Conservation (phyloP, 805 yeast species). For the Jamesozyma piceae region DNA sequence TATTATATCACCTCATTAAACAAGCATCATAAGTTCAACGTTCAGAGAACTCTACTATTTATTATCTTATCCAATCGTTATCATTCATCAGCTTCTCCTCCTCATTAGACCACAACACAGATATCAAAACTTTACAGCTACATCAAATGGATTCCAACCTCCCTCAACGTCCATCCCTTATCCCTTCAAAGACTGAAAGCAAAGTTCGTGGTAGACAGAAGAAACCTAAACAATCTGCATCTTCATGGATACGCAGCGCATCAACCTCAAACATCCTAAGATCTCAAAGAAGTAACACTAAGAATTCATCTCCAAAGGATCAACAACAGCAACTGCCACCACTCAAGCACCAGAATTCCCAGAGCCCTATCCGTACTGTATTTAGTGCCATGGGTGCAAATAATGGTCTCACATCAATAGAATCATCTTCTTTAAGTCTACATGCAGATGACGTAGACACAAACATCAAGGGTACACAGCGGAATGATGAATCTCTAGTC, state of each 20-base stretch:
- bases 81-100: too few relatives aligned
- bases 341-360: too few relatives aligned
- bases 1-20: too few relatives aligned
- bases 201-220: neutral
- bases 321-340: too few relatives aligned
- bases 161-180: neutral
- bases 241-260: constrained; percentile 18
- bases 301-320: neutral
- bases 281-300: neutral
- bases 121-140: too few relatives aligned
- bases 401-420: neutral
- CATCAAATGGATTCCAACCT: too few relatives aligned
- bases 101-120: too few relatives aligned
- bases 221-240: neutral
- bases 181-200: neutral
- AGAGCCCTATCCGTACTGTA: constrained; percentile 1
- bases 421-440: neutral
- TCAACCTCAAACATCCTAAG: constrained; percentile 15
- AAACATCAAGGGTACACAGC: neutral
- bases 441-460: neutral
- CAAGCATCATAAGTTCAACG: too few relatives aligned
- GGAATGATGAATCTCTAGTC: constrained; percentile 6
- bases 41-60: too few relatives aligned
- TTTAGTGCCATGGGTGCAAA: neutral
- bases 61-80: too few relatives aligned